These are phyloP conservation scores for Serendipita vermifera DNA, from an alignment of 768 basidiomycete species.

Conservation along the genomic window DNA sequence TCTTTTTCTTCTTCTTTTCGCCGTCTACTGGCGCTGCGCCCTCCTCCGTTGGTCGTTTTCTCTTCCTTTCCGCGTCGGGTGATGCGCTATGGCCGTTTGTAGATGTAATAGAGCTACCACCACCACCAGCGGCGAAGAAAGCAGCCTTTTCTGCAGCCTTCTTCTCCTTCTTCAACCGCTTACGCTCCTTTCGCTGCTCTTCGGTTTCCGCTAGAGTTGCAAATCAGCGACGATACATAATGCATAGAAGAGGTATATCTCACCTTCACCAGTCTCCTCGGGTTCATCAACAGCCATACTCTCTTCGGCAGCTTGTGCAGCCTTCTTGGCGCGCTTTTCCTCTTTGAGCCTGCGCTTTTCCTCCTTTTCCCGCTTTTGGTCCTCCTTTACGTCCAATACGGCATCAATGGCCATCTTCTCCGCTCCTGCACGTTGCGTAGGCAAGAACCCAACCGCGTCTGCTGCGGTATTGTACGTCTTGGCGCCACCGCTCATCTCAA, in stretches of 20 bases:
- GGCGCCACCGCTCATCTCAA: conserved; percentile 60
- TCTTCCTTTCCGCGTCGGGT: conserved; percentile 21
- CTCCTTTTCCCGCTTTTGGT: conserved; percentile 72
- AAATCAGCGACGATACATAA: conserved; percentile 10
- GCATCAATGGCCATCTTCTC: conserved; percentile 60
- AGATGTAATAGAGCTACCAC: conserved; percentile 10
- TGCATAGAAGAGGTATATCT: conserved; percentile 18
- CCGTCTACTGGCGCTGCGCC: conserved; percentile 18
- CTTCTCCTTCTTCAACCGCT: conserved; percentile 61
- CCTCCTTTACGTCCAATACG: conserved; percentile 72
- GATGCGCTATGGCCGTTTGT: conserved; percentile 9
- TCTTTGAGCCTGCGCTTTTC: conserved; percentile 43
- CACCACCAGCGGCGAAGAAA: conserved; percentile 27
- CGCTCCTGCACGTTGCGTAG: conserved; percentile 69
- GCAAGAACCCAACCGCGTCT: conserved; percentile 69
- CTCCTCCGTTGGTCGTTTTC: conserved; percentile 26
- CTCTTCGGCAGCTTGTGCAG: conserved; percentile 20
- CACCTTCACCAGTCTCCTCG: conserved; percentile 30
- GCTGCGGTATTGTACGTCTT: conserved; percentile 78
- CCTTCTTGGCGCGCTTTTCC: conserved; percentile 39
- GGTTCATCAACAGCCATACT: conserved; percentile 33
- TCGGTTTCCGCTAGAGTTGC: conserved; percentile 46
- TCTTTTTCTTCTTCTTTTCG: conserved; percentile 26
- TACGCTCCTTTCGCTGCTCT: conserved; percentile 52
- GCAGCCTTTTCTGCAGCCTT: conserved; percentile 62